Base-by-base conservation (phyloP, 306 rosid genomes). In the Crataegus laevigata region DNA sequence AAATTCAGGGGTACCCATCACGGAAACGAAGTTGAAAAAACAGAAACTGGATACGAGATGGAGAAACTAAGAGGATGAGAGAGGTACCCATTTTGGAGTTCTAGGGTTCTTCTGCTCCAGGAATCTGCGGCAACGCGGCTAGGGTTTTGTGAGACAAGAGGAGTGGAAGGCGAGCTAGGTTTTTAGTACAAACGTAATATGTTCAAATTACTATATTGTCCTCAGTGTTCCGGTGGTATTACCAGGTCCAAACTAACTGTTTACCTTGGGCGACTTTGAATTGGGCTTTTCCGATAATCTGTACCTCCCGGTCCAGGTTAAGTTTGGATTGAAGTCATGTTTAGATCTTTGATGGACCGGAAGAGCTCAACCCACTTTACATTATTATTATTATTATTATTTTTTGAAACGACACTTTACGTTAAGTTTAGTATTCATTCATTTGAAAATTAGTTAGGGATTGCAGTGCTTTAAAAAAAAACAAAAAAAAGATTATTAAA, bases 71-170 rank as follows among this genome's bases (percentile, higher is more conserved):
- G 58, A 76, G 69, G 45, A 57, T 5, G 14, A 4, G 40, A 47
- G 12, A 54, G 4, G 19, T 83, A 79, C 86, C 86, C 86, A 83
- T 83, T n/a, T 78, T 83, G 78, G 65, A 11, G 63, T 55, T 69
- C 64, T 60, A 51, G 47, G 50, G 28, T 14, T 30, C 45, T 74
- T 52, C 40, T 78, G 69, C 63, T 25, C 73, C 52, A 38, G 34
- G 11, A 57, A 55, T 47, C 26, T 38, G 51, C 82, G 26, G 65
- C 69, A 13, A 25, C 7, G 59, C 61, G 65, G 79, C 76, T 74
- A 74, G 77, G 73, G 62, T 24, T 68, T 36, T 36, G 40, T 64
- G 29, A 30, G 72, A 50, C 17, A 13, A 45, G 28, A 2, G 11
- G 40, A 19, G 40, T 1, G 18, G 29, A 19, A 26, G 79, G 75